Percentiles rank a stretch among this genome's conserved stretches.
Conservation (phyloP, 768 basidiomycete genomes). For the Kwoniella dendrophila region DNA sequence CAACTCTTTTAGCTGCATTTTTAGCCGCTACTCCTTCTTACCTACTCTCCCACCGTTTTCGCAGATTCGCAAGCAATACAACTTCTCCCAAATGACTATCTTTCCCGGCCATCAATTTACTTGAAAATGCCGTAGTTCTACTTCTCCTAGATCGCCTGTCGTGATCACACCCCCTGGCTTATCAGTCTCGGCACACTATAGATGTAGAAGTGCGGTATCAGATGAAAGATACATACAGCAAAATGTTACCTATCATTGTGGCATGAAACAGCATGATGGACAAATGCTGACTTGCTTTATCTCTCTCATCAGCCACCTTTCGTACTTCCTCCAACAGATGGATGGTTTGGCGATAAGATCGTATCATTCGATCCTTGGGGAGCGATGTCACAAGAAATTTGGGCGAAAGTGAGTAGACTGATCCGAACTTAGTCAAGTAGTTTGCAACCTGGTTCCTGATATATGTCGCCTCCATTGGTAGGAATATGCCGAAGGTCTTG, state of each 20-base stretch:
- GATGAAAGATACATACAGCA: not conserved
- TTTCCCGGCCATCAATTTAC: no score
- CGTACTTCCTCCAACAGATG: slow-evolving; percentile 70
- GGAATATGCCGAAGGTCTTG: slow-evolving; percentile 63
- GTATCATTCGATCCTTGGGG: slow-evolving; percentile 94
- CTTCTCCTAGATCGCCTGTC: no score
- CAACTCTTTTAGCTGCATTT: no score
- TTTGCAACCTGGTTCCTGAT: not conserved
- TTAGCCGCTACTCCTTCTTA: no score
- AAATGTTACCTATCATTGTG: not conserved
- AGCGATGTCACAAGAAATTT: slow-evolving; percentile 67
- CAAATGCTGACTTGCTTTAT: slow-evolving; percentile 54
- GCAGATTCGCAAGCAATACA: no score
- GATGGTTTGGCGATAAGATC: slow-evolving; percentile 66
- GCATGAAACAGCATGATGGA: no score
- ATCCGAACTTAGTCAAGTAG: not conserved
- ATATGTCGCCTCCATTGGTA: slow-evolving; percentile 10
- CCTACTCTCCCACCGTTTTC: no score
- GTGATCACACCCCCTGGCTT: no score
- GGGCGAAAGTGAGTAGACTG: slow-evolving; percentile 38
- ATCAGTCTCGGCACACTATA: no score
- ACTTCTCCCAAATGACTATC: no score
- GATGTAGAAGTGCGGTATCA: no score
- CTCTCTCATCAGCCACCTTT: slow-evolving; percentile 77
- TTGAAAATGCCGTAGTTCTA: no score